Evolutionary conservation across 2,329 filamentous ascomycete genomes (phyloP).

Genomic region (Pseudopithomyces chartarum): DNA sequence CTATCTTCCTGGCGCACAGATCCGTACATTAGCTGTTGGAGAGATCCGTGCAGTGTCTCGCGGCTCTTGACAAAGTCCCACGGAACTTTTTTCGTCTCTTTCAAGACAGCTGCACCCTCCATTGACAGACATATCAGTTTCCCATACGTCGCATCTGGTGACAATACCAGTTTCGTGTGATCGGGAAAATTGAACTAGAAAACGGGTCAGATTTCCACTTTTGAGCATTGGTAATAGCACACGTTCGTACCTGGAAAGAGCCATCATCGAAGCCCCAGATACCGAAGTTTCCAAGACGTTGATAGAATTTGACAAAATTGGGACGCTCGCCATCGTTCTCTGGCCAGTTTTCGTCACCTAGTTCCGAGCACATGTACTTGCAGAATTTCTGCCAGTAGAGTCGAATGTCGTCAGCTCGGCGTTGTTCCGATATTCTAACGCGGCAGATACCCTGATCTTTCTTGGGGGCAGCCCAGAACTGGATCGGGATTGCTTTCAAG

Average conservation of each 20-base stretch:
- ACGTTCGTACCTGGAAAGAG: constrained; percentile 67
- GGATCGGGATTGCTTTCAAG: constrained; percentile 55
- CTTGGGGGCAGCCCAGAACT: constrained; percentile 73
- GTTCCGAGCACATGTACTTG: constrained; percentile 65
- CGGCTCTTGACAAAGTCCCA: constrained; percentile 72
- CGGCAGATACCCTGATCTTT: constrained; percentile 66
- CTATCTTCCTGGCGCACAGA: constrained; percentile 56
- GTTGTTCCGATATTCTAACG: constrained; percentile 65
- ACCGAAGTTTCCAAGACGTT: constrained; percentile 78
- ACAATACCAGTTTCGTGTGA: constrained; percentile 82
- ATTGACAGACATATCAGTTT: constrained; percentile 77
- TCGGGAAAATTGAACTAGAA: constrained; percentile 82
- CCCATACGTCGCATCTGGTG: constrained; percentile 73
- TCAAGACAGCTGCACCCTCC: constrained; percentile 70
- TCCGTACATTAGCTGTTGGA: constrained; percentile 73
- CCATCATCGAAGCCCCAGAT: constrained; percentile 83
- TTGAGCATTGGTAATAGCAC: not conserved
- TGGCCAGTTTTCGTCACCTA: constrained; percentile 54
- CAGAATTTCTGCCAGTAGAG: constrained; percentile 72
- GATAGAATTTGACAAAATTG: constrained; percentile 76
- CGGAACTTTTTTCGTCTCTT: constrained; percentile 63
- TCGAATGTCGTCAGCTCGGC: constrained; percentile 60
- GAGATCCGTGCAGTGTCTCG: constrained; percentile 71
- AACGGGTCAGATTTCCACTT: not conserved
- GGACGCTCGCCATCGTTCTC: constrained; percentile 49